Base-by-base conservation (phyloP, 495 filamentous ascomycete genomes). In the Annulohypoxylon moriforme region DNA sequence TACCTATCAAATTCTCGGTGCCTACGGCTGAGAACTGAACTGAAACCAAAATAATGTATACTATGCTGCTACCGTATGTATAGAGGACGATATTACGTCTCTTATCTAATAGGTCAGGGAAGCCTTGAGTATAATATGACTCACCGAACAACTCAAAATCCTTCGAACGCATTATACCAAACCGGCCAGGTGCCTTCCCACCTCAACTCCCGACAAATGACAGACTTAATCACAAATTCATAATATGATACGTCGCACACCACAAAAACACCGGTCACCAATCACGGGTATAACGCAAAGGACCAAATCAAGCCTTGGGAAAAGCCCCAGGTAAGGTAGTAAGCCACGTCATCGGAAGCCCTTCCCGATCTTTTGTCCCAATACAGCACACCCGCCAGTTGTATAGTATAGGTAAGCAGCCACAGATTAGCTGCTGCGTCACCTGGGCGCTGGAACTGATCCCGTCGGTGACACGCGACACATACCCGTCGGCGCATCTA, bases 201-300 rank as follows among this genome's bases (percentile, higher is more conserved):
- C 40, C 11, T 44, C 2, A 44, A 44, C n/a, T 20, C 16, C 40
- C 13, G n/a, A 44, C 4, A 44, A 44, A 44, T 44, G 40, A 18
- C 40, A 8, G 1, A n/a, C n/a, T 4, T 20, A 2, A 20, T 50
- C 46, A 50, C 46, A 50, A 50, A 50, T 6, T 29, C 27, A 29
- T 6, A 29, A 29, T 50, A 50, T 50, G 46, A 50, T 50, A 50
- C 46, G 46, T 50, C 46, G 46, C 20, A 50, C 46, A 50, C 46
- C 46, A 25, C 11, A 8, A n/a, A n/a, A n/a, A 50, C 46, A 25
- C 22, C 46, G 11, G 2, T 24, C 46, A 25, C 20, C 46, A 50
- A 50, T 50, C 46, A 25, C 5, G 3, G 11, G 9, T 8, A 29
- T 29, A 2, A 29, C 27, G 3, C 27, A 7, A n/a, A 20, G 4